Evolutionary conservation across 2,329 filamentous ascomycete species (phyloP).

Genomic region (Samsoniella hepiali): DNA sequence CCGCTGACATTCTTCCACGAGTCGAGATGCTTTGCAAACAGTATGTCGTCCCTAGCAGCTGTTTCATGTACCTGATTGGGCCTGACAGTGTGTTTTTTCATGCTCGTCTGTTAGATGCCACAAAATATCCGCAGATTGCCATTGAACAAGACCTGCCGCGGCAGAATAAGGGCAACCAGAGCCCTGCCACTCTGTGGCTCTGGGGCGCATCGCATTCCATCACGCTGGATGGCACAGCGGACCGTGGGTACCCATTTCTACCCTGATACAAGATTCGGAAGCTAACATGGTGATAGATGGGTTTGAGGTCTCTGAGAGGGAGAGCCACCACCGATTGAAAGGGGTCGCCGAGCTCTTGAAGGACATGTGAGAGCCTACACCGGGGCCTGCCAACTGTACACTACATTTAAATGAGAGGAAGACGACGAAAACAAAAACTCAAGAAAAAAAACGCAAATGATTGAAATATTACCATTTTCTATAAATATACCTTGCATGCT

Average conservation of each 20-base stretch:
- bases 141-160: constrained; percentile 21
- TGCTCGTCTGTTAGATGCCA: no score
- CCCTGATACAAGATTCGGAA: no score
- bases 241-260: constrained; percentile 16
- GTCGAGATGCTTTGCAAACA: constrained; percentile 17
- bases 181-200: constrained; percentile 23
- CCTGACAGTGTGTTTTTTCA: not conserved
- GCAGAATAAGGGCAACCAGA: constrained; percentile 15
- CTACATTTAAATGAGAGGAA: no score
- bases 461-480: no score
- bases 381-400: no score
- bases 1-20: constrained; percentile 19
- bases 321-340: not conserved
- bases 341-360: not conserved
- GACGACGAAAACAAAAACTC: no score
- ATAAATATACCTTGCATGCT: no score
- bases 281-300: not conserved
- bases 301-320: not conserved
- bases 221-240: constrained; percentile 23
- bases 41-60: no score
- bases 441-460: no score
- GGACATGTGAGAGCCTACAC: constrained; percentile 1
- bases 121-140: constrained; percentile 19
- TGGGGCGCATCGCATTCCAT: constrained; percentile 24
- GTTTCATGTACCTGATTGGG: no score